Evolutionary conservation across 805 yeast genomes (phyloP).

Genomic region (Schwanniomyces polymorphus): DNA sequence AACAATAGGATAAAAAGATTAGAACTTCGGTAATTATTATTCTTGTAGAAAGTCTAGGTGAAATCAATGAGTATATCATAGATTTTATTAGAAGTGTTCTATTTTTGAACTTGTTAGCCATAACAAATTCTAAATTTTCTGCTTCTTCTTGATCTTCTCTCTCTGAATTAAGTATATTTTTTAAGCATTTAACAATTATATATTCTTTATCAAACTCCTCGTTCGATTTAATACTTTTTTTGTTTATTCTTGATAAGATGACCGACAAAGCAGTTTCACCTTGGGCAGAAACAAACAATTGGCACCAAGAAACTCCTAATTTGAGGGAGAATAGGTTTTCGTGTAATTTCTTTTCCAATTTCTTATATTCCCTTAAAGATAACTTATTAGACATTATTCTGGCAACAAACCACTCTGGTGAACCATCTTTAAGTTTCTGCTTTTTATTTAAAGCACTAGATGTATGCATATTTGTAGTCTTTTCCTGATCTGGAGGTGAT

Average conservation of each 20-base stretch:
- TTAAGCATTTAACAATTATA: constrained; percentile 37
- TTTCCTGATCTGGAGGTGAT: background rate
- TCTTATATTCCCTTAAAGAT: constrained; percentile 30
- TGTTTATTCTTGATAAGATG: constrained; percentile 36
- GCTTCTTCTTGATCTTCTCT: constrained; percentile 11
- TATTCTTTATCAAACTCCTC: constrained; percentile 44
- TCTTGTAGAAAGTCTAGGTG: constrained; percentile 41
- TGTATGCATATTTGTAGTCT: background rate
- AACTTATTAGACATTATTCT: constrained; percentile 35
- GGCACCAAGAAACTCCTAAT: constrained; percentile 26
- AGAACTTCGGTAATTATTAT: constrained; percentile 42
- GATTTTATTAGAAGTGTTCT: constrained; percentile 35
- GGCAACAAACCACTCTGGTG: constrained; percentile 43
- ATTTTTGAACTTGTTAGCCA: constrained; percentile 10
- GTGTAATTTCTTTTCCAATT: constrained; percentile 31
- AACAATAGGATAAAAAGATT: constrained; percentile 31
- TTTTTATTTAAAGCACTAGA: constrained; percentile 12
- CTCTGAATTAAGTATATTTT: constrained; percentile 29
- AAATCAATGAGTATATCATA: constrained; percentile 35
- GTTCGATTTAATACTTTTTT: constrained; percentile 43
- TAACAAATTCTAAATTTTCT: constrained; percentile 6
- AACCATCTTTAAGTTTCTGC: constrained; percentile 32
- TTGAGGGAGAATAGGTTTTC: constrained; percentile 19
- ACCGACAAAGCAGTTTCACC: constrained; percentile 45
- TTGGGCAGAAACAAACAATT: constrained; percentile 35